Conservation (phyloP, 768 basidiomycete species). For the Kwoniella europaea region DNA sequence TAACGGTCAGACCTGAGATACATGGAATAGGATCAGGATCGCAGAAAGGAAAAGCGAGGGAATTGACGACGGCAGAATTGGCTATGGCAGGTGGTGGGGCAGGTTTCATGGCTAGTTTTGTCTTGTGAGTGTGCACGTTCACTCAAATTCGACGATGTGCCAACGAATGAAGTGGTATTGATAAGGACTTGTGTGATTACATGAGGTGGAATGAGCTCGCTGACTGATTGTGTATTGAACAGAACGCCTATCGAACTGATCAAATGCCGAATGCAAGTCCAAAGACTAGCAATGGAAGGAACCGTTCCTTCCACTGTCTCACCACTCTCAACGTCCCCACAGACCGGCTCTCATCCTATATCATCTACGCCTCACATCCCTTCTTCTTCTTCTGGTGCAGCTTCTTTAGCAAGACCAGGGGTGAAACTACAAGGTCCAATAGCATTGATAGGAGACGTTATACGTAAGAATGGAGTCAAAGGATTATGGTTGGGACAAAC, state of each 20-base stretch:
- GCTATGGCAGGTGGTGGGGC: conserved; percentile 84
- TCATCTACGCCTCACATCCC: conserved; percentile 26
- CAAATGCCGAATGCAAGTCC: conserved; percentile 98
- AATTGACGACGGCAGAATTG: conserved; percentile 64
- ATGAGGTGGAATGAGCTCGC: neutral
- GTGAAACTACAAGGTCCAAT: conserved; percentile 70
- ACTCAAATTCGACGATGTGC: neutral
- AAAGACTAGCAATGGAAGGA: conserved; percentile 68
- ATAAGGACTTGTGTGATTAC: too few species aligned
- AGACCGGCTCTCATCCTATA: conserved; percentile 28
- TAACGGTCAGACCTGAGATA: conserved; percentile 31
- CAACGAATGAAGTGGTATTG: too few species aligned
- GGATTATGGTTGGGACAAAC: conserved; percentile 98
- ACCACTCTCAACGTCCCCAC: conserved; percentile 10
- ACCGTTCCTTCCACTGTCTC: conserved; percentile 26
- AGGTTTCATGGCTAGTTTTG: conserved; percentile 81
- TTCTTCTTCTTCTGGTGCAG: conserved; percentile 31
- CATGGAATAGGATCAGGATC: conserved; percentile 31
- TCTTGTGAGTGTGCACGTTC: conserved; percentile 67
- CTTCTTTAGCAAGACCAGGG: conserved; percentile 30
- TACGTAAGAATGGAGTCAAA: conserved; percentile 71
- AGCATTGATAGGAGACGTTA: conserved; percentile 67
- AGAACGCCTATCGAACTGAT: conserved; percentile 93
- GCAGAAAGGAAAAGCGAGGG: conserved; percentile 44
- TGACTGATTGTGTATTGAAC: neutral